Percentiles rank a stretch among this genome's conserved stretches.
These are phyloP conservation scores for Ceratocystis ficicola DNA, from an alignment of 2,329 filamentous ascomycete genomes.

Conservation along the genomic window DNA sequence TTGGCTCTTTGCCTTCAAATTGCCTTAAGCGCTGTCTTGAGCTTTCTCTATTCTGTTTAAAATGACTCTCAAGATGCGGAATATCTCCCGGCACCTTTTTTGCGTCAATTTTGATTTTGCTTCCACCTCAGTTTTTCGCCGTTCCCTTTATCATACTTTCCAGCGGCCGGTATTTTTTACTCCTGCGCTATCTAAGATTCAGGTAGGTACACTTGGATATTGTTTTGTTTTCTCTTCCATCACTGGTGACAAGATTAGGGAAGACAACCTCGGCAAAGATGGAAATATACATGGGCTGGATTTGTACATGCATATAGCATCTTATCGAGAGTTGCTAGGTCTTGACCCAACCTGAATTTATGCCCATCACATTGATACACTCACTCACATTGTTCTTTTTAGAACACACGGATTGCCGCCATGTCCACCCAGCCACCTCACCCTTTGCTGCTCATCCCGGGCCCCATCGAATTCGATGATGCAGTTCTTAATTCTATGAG, in stretches of 20 bases:
- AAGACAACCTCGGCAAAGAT: background rate
- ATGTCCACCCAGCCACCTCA: conserved; percentile 54
- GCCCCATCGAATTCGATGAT: conserved; percentile 98
- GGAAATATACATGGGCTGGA: background rate
- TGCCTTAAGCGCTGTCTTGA: background rate
- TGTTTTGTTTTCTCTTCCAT: background rate
- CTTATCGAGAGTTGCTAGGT: background rate
- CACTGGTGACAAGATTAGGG: background rate
- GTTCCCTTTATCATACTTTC: background rate
- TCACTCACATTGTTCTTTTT: conserved; percentile 1
- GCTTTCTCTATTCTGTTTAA: background rate
- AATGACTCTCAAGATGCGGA: background rate
- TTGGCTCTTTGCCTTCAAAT: background rate
- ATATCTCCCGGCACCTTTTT: background rate
- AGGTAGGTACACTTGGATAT: background rate
- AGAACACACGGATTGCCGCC: conserved; percentile 25
- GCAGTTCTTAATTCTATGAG: conserved; percentile 88
- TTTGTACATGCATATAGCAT: background rate
- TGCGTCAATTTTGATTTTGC: conserved; percentile 6
- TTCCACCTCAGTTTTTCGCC: background rate
- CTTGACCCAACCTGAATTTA: background rate
- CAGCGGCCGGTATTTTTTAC: background rate
- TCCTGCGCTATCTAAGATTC: background rate
- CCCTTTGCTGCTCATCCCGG: conserved; percentile 79
- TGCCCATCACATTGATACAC: background rate